Conservation (phyloP, 2,329 filamentous ascomycete species). For the Claviceps lovelessii region DNA sequence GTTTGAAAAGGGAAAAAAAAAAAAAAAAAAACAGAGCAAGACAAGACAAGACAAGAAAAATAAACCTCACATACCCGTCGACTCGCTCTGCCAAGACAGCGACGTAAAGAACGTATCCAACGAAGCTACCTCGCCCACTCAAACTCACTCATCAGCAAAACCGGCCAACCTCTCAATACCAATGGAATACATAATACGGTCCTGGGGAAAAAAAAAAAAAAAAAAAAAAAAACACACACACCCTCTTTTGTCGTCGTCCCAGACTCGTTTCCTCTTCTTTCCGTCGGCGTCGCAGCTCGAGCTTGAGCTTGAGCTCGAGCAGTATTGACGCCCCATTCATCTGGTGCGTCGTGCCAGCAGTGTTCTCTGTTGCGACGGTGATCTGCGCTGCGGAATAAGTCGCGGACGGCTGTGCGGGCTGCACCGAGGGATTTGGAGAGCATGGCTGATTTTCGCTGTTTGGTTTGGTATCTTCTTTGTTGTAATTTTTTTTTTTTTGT, state of each 20-base stretch:
- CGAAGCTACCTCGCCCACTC: not conserved
- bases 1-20: not conserved
- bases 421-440: slow-evolving; percentile 2
- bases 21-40: too few species aligned
- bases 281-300: not conserved
- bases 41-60: not conserved
- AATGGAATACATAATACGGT: too few species aligned
- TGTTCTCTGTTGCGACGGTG: not conserved
- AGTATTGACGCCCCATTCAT: slow-evolving; percentile 1
- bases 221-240: not conserved
- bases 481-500: too few species aligned
- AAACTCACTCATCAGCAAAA: not conserved
- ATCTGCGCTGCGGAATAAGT: slow-evolving; percentile 1
- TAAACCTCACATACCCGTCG: not conserved
- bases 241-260: not conserved
- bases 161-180: too few species aligned
- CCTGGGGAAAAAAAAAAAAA: too few species aligned
- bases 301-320: not conserved
- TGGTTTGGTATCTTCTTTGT: too few species aligned
- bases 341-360: not conserved
- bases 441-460: not conserved
- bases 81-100: not conserved
- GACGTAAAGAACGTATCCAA: slow-evolving; percentile 1
- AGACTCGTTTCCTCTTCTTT: not conserved
- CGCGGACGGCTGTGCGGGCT: slow-evolving; percentile 2